These are phyloP conservation scores for Alternaria conjuncta DNA, from an alignment of 2,329 filamentous ascomycete genomes.

Conservation along the genomic window DNA sequence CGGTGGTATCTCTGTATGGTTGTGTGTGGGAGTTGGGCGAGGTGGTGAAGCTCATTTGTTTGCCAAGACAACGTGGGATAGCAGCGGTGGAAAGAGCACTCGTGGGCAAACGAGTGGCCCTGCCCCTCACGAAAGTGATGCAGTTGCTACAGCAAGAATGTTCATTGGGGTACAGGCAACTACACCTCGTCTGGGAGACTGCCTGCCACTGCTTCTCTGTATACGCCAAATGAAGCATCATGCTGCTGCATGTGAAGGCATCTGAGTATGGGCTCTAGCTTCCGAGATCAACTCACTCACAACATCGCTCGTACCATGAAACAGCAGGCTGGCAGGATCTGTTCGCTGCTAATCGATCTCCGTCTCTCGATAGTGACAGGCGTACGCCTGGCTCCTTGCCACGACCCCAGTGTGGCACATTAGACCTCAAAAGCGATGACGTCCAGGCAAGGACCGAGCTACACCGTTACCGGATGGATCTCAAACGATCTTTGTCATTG, in stretches of 20 bases:
- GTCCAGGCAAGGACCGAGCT: not conserved
- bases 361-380: not conserved
- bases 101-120: not conserved
- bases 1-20: not conserved
- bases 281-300: not conserved
- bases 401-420: not conserved
- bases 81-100: not conserved
- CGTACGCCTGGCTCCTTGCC: not conserved
- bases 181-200: not conserved
- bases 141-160: not conserved
- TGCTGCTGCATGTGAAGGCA: not conserved
- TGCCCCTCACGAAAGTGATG: not conserved
- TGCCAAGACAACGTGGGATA: not conserved
- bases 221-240: not conserved
- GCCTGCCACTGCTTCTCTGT: not conserved
- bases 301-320: not conserved
- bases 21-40: not conserved
- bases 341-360: not conserved
- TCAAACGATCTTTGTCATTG: not conserved
- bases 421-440: not conserved
- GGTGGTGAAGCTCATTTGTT: not conserved
- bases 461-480: not conserved
- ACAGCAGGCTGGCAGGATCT: not conserved
- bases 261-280: not conserved
- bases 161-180: not conserved